A percentile compares a stretch with the other conserved stretches of the same genome.
Conservation (phyloP, 2,329 filamentous ascomycete species). For the Dothideomycetes sp. region DNA sequence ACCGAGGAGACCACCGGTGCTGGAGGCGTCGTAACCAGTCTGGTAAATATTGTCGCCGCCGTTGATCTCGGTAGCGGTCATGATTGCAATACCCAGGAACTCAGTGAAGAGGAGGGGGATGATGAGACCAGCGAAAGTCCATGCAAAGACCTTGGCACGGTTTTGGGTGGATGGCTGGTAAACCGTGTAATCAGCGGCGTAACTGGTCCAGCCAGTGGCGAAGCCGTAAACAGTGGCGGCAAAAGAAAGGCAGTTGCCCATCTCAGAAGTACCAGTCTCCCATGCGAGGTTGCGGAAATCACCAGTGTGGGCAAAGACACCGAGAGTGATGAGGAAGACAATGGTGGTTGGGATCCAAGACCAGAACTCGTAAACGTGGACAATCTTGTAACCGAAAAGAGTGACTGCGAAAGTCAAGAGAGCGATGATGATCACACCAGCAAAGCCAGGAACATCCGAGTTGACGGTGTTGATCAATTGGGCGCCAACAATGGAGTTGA, state of each 20-base stretch:
- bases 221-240: constrained; percentile 57
- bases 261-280: constrained; percentile 45
- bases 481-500: constrained; percentile 71
- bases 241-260: constrained; percentile 54
- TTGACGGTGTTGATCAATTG: constrained; percentile 69
- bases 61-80: constrained; percentile 50
- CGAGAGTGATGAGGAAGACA: constrained; percentile 61
- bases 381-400: constrained; percentile 65
- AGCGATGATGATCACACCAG: constrained; percentile 65
- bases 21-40: constrained; percentile 43
- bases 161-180: constrained; percentile 58
- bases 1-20: constrained; percentile 56
- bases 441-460: constrained; percentile 55
- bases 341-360: constrained; percentile 64
- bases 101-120: constrained; percentile 63
- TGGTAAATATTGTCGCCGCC: constrained; percentile 43
- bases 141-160: constrained; percentile 53
- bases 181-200: constrained; percentile 69
- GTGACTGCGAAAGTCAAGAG: constrained; percentile 56
- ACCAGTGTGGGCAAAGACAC: constrained; percentile 55
- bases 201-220: constrained; percentile 62
- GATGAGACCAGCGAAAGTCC: constrained; percentile 59
- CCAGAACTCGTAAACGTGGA: constrained; percentile 67
- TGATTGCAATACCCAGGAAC: constrained; percentile 60
- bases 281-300: constrained; percentile 54